Evolutionary conservation across 2,329 filamentous ascomycete species (phyloP).

Genomic region (Coniochaeta ligniaria): DNA sequence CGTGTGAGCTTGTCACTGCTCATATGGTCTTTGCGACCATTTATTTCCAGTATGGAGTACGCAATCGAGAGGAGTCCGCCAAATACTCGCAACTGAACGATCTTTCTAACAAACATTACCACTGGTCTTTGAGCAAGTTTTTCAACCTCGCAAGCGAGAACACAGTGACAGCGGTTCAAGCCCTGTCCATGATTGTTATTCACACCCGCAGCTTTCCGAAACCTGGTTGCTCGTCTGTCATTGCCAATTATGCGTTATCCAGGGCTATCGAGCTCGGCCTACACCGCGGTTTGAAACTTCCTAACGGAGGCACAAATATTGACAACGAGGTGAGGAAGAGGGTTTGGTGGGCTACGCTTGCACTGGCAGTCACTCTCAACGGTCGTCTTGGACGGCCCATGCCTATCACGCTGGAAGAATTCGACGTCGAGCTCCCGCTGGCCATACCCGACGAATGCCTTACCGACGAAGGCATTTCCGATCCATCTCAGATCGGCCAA

Average conservation of each 20-base stretch:
- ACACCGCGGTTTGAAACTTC: constrained; percentile 58
- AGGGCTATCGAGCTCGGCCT: constrained; percentile 69
- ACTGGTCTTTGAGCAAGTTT: constrained; percentile 64
- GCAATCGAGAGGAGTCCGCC: constrained; percentile 53
- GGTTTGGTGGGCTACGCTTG: constrained; percentile 67
- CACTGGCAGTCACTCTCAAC: constrained; percentile 59
- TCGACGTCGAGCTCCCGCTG: constrained; percentile 71
- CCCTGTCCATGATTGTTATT: constrained; percentile 61
- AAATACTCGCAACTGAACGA: constrained; percentile 50
- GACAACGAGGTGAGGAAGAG: constrained; percentile 72
- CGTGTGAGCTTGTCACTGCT: constrained; percentile 61
- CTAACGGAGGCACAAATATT: constrained; percentile 42
- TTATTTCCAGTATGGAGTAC: constrained; percentile 67
- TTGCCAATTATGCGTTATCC: constrained; percentile 57
- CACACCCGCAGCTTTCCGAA: constrained; percentile 75
- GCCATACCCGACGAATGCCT: constrained; percentile 64
- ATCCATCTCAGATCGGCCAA: constrained; percentile 43
- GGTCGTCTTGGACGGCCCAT: constrained; percentile 74
- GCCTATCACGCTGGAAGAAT: constrained; percentile 65
- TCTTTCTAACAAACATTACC: constrained; percentile 70
- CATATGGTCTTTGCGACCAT: constrained; percentile 77
- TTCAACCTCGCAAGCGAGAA: constrained; percentile 56
- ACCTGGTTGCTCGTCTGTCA: constrained; percentile 65
- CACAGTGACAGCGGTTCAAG: constrained; percentile 63
- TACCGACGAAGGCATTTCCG: constrained; percentile 52